Evolutionary conservation across 2,329 filamentous ascomycete genomes (phyloP), one percentile per base, ranked within the genome.

Genomic region (Lasiodiplodia sp.): DNA sequence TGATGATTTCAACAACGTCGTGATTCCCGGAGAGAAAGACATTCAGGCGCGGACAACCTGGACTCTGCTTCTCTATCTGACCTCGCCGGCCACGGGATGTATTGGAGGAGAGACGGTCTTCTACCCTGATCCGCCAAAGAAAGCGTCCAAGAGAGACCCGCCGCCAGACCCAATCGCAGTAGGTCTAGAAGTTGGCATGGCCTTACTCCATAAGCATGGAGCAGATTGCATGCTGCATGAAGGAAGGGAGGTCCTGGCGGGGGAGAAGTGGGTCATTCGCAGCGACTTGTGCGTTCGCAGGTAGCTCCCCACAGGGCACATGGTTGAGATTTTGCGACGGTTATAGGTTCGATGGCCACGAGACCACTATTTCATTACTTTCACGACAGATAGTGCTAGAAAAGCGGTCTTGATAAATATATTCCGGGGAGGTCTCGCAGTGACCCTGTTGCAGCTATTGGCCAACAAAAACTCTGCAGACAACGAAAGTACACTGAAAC

Each of bases 181-280:
- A 7, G 86, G 86, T 0, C 87, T 92, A 12, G 92, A 97, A 78
- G 91, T 91, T n/a, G 95, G 95, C 2, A 91, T 95, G 86, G 87
- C 93, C 40, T 83, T 97, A 34, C 83, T 97, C 70, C 95, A 97
- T 80, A 92, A 92, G 71, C 95, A 97, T 80, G 94, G 95, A 0
- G 88, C 93, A 72, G 91, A 95, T 71, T 97, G 95, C 80, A 87
- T 97, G 82, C 81, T 97, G 75, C 94, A 97, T 79, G 94, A 97
- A 79, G 94, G 94, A 0, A 86, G 88, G 68, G 90, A 96, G 77
- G 94, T 97, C 0, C 86, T 82, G 1, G 85, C 86, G 52, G 94
- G 94, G 11, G 93, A 97, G 82, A 97, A 97, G 80, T 97, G 94
- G 94, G 90, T 97, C 69, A 86, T 97, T 69, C 85, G 94, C 72